Conservation (phyloP, 73 alveolate genomes). For the Tetrahymena malaccensis region DNA sequence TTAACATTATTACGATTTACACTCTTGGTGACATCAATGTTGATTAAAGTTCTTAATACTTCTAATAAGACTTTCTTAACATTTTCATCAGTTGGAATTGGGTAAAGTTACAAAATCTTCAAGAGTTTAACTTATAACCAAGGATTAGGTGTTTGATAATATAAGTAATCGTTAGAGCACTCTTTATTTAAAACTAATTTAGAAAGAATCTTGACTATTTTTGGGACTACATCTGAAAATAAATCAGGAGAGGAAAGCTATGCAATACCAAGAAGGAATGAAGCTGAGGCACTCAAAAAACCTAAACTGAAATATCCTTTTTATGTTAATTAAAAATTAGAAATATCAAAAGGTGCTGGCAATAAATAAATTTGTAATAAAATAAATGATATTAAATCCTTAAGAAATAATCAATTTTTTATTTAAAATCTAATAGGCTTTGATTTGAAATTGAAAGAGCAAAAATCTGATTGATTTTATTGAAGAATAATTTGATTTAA, state of each 20-base stretch:
- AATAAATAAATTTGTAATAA: neutral
- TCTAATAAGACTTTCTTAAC: constrained; percentile 63
- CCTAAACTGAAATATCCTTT: constrained; percentile 32
- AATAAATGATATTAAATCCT: neutral
- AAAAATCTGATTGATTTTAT: neutral
- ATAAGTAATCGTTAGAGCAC: constrained; percentile 82
- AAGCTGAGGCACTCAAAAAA: constrained; percentile 72
- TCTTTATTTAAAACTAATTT: constrained; percentile 66
- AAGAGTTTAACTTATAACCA: constrained; percentile 93
- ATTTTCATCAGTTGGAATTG: constrained; percentile 73
- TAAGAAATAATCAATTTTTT: neutral
- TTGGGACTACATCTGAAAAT: constrained; percentile 72
- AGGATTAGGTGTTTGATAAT: constrained; percentile 90
- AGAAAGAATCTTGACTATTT: constrained; percentile 60
- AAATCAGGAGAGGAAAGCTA: constrained; percentile 9
- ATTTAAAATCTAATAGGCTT: neutral
- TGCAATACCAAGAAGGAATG: constrained; percentile 56
- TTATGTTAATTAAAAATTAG: constrained; percentile 19
- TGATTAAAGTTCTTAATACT: constrained; percentile 65
- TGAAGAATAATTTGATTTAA: neutral
- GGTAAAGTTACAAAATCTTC: constrained; percentile 81
- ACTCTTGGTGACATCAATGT: constrained; percentile 89
- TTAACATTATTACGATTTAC: constrained; percentile 96
- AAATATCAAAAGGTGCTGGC: neutral
- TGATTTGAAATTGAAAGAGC: neutral